These are phyloP conservation scores for Iris macrosiphon DNA, from an alignment of 106 monocot genomes.

Conservation along the genomic window DNA sequence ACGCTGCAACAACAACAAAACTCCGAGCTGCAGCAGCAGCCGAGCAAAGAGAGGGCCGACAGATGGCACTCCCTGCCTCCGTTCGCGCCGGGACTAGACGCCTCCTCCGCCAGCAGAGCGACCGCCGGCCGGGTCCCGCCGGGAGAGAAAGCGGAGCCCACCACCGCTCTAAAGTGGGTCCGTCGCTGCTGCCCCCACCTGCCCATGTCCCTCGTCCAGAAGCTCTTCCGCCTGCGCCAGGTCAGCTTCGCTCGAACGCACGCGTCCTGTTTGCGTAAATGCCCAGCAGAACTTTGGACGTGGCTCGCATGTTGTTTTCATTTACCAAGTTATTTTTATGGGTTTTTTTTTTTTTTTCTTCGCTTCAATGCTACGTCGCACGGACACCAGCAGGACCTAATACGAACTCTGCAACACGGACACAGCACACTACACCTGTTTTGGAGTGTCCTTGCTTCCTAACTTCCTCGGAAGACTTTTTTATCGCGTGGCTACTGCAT, in stretches of 20 bases:
- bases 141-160: conserved; percentile 1
- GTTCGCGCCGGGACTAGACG: conserved; percentile 26
- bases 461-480: too few species aligned
- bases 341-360: too few species aligned
- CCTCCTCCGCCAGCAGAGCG: conserved; percentile 23
- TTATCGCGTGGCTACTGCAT: too few species aligned
- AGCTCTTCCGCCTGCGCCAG: conserved; percentile 90
- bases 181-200: conserved; percentile 69
- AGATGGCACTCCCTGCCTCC: conserved; percentile 70
- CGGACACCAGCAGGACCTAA: too few species aligned
- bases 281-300: neutral
- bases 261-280: conserved; percentile 21
- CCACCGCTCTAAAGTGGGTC: conserved; percentile 81
- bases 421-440: too few species aligned
- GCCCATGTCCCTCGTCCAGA: conserved; percentile 67
- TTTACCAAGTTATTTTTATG: too few species aligned
- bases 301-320: too few species aligned
- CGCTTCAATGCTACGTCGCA: too few species aligned
- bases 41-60: neutral
- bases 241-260: conserved; percentile 12
- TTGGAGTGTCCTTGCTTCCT: too few species aligned
- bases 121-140: conserved; percentile 2
- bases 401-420: too few species aligned
- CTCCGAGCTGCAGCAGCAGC: too few species aligned
- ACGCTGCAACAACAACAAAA: neutral